Evolutionary conservation across 1,284 basidiomycete species (phyloP).

Genomic region (Wallemia ichthyophaga): DNA sequence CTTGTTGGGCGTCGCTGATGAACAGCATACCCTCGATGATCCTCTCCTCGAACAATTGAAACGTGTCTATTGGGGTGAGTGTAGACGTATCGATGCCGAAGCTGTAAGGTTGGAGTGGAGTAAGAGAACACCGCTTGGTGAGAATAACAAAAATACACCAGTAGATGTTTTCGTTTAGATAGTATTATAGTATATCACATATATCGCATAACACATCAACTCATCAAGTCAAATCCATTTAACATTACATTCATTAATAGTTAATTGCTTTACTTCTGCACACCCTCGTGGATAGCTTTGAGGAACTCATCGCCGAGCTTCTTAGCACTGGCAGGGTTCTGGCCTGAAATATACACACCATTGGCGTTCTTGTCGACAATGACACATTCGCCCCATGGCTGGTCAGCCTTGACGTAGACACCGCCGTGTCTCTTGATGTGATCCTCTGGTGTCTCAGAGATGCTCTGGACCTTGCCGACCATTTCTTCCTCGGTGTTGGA

Average conservation of each 20-base stretch:
- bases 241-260: background rate
- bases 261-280: background rate
- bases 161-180: background rate
- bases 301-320: slow-evolving; percentile 24
- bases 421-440: slow-evolving; percentile 31
- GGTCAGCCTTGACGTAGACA: slow-evolving; percentile 26
- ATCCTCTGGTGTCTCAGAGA: slow-evolving; percentile 41
- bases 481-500: slow-evolving; percentile 36
- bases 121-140: background rate
- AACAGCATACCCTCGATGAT: background rate
- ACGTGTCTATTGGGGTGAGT: background rate
- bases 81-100: background rate
- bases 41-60: background rate
- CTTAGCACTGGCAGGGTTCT: slow-evolving; percentile 16
- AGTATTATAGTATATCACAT: background rate
- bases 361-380: slow-evolving; percentile 14
- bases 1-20: background rate
- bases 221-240: too few relatives aligned
- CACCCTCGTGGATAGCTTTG: slow-evolving; percentile 6
- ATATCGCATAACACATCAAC: background rate
- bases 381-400: slow-evolving; percentile 26
- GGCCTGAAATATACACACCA: slow-evolving; percentile 29
- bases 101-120: background rate
- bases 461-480: slow-evolving; percentile 16
- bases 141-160: background rate